phyloP scores from a whole-genome alignment of 1,284 basidiomycete species.

The Trichosporon faecale region DNA sequence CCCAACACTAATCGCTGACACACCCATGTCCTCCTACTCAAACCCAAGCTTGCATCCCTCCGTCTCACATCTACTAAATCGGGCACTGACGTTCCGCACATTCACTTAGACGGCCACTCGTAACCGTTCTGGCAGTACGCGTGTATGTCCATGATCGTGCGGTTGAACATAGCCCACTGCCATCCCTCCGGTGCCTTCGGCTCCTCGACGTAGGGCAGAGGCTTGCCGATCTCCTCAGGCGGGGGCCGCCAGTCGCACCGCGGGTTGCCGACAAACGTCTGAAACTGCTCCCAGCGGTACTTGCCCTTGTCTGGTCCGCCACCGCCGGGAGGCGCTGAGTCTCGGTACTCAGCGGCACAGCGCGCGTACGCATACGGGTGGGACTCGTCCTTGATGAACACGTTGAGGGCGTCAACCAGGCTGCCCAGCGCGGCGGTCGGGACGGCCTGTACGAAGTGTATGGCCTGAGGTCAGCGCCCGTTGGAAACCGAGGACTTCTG shows the following conservation, averaged over 20 bases:
- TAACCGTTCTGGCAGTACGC: constrained; percentile 6
- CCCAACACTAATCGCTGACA: neutral
- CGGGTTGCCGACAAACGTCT: neutral
- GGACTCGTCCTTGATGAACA: neutral
- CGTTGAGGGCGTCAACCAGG: neutral
- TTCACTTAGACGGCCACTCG: neutral
- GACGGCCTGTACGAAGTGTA: neutral
- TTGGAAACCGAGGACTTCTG: neutral
- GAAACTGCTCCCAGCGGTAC: neutral
- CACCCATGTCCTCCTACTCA: neutral
- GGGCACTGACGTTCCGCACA: no score
- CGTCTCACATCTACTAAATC: no score
- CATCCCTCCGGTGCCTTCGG: neutral
- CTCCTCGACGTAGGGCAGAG: neutral
- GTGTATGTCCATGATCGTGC: neutral
- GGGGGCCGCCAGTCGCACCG: neutral
- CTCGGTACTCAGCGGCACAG: neutral
- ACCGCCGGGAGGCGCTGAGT: neutral
- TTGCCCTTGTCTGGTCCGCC: neutral
- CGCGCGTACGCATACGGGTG: neutral
- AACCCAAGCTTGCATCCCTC: neutral
- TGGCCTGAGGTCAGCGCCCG: neutral
- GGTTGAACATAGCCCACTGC: constrained; percentile 2
- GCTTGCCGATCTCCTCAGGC: constrained; percentile 5
- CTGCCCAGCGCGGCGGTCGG: neutral